These are phyloP conservation scores for Funneliformis caledonium DNA, from an alignment of 371 early-diverging fungal species.

Conservation along the genomic window DNA sequence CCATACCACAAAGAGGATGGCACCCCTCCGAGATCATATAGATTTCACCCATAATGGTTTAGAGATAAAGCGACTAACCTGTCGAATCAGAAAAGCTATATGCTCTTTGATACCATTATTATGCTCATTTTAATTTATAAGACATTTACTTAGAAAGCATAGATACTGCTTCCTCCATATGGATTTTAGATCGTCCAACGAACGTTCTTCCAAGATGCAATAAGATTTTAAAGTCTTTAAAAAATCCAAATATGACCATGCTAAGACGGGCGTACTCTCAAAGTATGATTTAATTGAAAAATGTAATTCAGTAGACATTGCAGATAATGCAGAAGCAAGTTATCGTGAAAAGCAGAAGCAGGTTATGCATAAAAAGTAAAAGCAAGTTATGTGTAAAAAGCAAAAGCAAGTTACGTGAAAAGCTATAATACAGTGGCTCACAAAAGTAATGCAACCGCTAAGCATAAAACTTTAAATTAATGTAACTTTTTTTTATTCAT, in stretches of 20 bases:
- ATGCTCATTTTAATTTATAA: background rate
- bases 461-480: no score
- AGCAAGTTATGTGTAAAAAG: no score
- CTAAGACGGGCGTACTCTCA: slow-evolving; percentile 10
- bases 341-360: no score
- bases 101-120: background rate
- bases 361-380: no score
- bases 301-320: background rate
- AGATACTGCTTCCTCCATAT: background rate
- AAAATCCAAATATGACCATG: slow-evolving; percentile 24
- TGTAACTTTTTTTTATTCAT: no score
- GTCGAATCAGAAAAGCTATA: slow-evolving; percentile 6
- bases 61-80: slow-evolving; percentile 24
- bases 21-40: background rate
- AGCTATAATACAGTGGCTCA: no score
- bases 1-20: slow-evolving; percentile 5
- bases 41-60: background rate
- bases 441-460: no score
- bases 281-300: slow-evolving; percentile 16
- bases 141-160: slow-evolving; percentile 5
- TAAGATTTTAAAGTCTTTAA: slow-evolving; percentile 18
- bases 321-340: background rate
- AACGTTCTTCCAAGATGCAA: slow-evolving; percentile 1
- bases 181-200: background rate
- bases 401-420: no score